phyloP scores from a whole-genome alignment of 495 filamentous ascomycete genomes.

The Lindgomyces ingoldianus region DNA sequence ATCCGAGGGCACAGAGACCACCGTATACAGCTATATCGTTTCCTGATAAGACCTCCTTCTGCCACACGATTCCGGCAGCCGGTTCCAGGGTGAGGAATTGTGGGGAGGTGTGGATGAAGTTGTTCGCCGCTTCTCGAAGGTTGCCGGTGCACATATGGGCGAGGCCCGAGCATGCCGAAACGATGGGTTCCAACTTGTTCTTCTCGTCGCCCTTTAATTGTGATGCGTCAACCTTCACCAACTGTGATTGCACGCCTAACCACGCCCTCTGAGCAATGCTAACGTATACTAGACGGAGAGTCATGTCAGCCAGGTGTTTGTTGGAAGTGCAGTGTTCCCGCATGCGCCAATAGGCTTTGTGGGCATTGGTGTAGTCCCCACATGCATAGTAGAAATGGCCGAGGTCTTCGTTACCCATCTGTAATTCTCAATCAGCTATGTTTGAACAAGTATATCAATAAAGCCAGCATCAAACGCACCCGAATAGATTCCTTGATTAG shows the following conservation, averaged over 20 bases:
- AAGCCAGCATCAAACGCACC: constrained; percentile 52
- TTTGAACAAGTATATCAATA: neutral
- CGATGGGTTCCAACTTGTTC: constrained; percentile 41
- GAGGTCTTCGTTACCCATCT: constrained; percentile 80
- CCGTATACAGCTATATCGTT: constrained; percentile 95
- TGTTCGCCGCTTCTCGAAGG: constrained; percentile 71
- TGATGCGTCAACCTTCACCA: constrained; percentile 63
- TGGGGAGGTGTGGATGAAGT: constrained; percentile 62
- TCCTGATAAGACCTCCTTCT: constrained; percentile 66
- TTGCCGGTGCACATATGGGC: constrained; percentile 64
- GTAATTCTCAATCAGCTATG: constrained; percentile 11
- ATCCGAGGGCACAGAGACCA: constrained; percentile 84
- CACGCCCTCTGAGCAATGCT: constrained; percentile 68
- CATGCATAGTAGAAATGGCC: constrained; percentile 66
- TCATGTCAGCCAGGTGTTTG: constrained; percentile 71
- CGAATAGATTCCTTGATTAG: constrained; percentile 96
- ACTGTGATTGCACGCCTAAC: constrained; percentile 65
- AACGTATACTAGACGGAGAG: constrained; percentile 66
- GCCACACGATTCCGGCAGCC: constrained; percentile 40
- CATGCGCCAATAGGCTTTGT: constrained; percentile 71
- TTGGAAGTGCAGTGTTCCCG: constrained; percentile 71
- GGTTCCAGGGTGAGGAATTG: constrained; percentile 53
- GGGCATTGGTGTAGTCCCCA: constrained; percentile 62
- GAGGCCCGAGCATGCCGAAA: constrained; percentile 68
- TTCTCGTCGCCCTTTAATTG: constrained; percentile 58